Conservation (phyloP, 768 basidiomycete species). For the Lyophyllum shimeji region DNA sequence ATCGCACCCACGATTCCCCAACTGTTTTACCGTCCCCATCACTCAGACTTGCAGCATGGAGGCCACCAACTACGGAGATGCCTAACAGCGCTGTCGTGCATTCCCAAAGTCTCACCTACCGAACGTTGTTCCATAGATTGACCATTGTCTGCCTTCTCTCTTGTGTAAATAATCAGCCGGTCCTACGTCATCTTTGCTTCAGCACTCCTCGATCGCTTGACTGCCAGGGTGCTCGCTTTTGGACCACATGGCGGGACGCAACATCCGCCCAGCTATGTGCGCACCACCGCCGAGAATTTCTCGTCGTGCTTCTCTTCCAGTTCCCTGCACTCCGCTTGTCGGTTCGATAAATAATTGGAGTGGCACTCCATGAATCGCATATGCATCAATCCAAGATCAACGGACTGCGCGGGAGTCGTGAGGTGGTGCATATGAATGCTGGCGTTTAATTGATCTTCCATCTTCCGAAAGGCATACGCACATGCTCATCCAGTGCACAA, state of each 20-base stretch:
- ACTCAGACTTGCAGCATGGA: neutral
- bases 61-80: neutral
- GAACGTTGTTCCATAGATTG: neutral
- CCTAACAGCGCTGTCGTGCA: neutral
- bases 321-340: constrained; percentile 1
- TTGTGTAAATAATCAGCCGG: neutral
- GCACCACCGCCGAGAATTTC: constrained; percentile 1
- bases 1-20: constrained; percentile 5
- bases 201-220: neutral
- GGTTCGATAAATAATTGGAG: neutral
- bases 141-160: neutral
- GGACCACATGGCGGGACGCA: constrained; percentile 10
- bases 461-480: constrained; percentile 9
- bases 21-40: constrained; percentile 1
- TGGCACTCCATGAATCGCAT: neutral
- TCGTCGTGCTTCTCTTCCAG: constrained; percentile 2
- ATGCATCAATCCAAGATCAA: constrained; percentile 3
- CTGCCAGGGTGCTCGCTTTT: constrained; percentile 3
- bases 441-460: neutral
- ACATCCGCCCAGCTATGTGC: constrained; percentile 1
- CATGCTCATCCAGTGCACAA: constrained; percentile 2
- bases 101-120: neutral
- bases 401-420: neutral
- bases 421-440: constrained; percentile 4
- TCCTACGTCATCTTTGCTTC: constrained; percentile 9